Conservation (phyloP, 225 moss, liverwort and hornwort genomes). For the Sphagnum tenellum region DNA sequence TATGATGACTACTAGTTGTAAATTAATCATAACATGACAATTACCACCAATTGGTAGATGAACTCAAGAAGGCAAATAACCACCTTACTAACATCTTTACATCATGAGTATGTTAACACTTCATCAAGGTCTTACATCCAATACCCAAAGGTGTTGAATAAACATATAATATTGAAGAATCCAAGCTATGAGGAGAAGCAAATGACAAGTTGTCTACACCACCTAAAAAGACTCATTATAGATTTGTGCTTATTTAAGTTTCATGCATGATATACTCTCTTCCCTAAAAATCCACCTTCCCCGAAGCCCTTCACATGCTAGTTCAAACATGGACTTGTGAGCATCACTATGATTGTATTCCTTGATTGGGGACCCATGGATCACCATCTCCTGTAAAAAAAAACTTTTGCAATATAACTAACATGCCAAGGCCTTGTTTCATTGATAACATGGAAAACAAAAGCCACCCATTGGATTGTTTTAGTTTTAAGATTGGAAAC, state of each 20-base stretch:
- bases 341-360: conserved; percentile 34
- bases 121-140: conserved; percentile 15
- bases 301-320: conserved; percentile 37
- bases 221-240: conserved; percentile 29
- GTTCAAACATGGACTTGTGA: conserved; percentile 38
- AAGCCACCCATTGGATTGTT: conserved; percentile 26
- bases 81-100: conserved; percentile 25
- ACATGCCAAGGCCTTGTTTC: conserved; percentile 44
- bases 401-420: conserved; percentile 22
- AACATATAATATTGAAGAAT: conserved; percentile 17
- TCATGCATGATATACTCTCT: conserved; percentile 33
- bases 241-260: conserved; percentile 55
- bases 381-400: conserved; percentile 8
- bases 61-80: conserved; percentile 6
- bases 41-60: too few species aligned
- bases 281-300: not conserved
- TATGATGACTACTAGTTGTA: too few species aligned
- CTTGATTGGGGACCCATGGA: conserved; percentile 12
- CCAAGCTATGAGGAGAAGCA: conserved; percentile 34
- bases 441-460: conserved; percentile 35
- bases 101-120: conserved; percentile 19
- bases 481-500: conserved; percentile 13
- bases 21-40: too few species aligned
- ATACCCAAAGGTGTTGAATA: not conserved
- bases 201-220: conserved; percentile 15